phyloP scores from a whole-genome alignment of 805 yeast species.

The Cephaloascus fragrans region DNA sequence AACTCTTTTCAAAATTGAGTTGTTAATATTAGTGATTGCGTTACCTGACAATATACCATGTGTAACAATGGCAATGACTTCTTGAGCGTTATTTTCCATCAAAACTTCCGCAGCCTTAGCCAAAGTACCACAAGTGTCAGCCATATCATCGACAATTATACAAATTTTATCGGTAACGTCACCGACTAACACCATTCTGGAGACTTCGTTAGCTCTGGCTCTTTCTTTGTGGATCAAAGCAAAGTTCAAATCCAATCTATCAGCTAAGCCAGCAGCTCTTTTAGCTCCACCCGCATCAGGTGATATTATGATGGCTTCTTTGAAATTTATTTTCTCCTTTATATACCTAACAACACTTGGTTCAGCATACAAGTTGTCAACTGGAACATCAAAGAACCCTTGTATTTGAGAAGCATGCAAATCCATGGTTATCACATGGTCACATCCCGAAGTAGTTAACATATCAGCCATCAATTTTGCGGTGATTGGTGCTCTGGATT shows the following conservation, averaged over 20 bases:
- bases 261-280: conserved; percentile 91
- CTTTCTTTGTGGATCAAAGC: conserved; percentile 96
- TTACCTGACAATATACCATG: conserved; percentile 89
- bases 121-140: conserved; percentile 95
- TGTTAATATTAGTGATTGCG: conserved; percentile 66
- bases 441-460: conserved; percentile 77
- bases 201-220: conserved; percentile 89
- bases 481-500: conserved; percentile 77
- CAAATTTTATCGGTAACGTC: conserved; percentile 81
- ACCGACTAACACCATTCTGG: conserved; percentile 92
- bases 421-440: conserved; percentile 83
- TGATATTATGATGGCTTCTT: conserved; percentile 66
- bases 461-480: conserved; percentile 79
- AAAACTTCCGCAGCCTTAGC: conserved; percentile 90
- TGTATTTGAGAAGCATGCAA: conserved; percentile 85
- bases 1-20: conserved; percentile 57
- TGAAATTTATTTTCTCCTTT: conserved; percentile 45
- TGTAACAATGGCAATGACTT: conserved; percentile 88
- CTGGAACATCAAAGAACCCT: conserved; percentile 78
- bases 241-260: conserved; percentile 81
- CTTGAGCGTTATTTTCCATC: conserved; percentile 68
- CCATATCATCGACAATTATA: conserved; percentile 92
- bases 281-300: conserved; percentile 99
- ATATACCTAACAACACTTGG: conserved; percentile 73
- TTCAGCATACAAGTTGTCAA: conserved; percentile 77